Base-by-base conservation (phyloP, 2,329 filamentous ascomycete genomes). In the Colletotrichum higginsianum region DNA sequence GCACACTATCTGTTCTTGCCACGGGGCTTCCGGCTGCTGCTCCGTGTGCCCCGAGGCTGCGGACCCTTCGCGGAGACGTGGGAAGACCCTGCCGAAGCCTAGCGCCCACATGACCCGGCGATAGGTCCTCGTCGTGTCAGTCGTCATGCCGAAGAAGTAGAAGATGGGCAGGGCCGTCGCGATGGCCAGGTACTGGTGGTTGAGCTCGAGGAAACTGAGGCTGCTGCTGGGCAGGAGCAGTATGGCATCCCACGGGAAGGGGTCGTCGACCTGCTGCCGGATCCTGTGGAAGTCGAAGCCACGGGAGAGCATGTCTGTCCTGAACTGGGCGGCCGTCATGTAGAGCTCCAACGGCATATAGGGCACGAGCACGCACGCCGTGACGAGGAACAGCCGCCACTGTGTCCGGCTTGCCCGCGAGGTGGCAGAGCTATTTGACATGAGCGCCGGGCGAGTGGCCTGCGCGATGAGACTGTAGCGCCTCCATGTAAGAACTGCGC, bases 361-460 rank as follows among this genome's bases (percentile, higher is more conserved):
- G 3, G 87, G 82, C 4, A 86, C 74, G 1, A 90, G 77, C 73
- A 90, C 87, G 52, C 82, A 83, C 15, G 89, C 65, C 16, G 86
- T 83, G 85, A 90, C 88, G 73, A 87, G 80, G 78, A 89, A 90
- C 53, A 91, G 84, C 52, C 87, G 85, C 57, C 85, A 82, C 53
- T 84, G 84, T 11, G 87, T 84, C 2, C 87, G 84, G 55, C 85
- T 82, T 50, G 84, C 84, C 7, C 87, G 83, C 16, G 81, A 74
- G 5, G 79, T 79, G 11, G 83, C 83, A 6, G 80, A 73, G 42
- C 79, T 84, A 78, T 84, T 86, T 65, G 78, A 79, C 30, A 76
- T 76, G 23, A 88, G 76, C 3, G 83, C 82, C 0, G 80, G 77
- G 4, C 79, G 77, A 8, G 84, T 87, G 38, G 78, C 75, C 61